These are phyloP conservation scores for Monoraphidium neglectum DNA, from an alignment of 139 green algal genomes.

Conservation along the genomic window DNA sequence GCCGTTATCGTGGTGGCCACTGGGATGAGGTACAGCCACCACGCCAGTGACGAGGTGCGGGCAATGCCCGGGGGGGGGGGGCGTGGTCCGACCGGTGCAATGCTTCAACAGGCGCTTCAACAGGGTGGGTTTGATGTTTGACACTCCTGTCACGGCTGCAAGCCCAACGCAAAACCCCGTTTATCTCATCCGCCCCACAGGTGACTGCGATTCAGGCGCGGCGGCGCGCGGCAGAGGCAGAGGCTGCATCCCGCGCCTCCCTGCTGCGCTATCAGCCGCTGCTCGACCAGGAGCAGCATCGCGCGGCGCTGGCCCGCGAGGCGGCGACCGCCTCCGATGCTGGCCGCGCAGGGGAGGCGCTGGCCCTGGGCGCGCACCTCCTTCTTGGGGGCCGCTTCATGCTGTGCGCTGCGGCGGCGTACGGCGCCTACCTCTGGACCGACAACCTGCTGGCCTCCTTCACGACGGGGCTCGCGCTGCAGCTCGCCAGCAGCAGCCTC, in stretches of 20 bases:
- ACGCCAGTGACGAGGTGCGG: too few relatives aligned
- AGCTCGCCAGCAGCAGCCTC: neutral
- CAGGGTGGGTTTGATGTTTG: too few relatives aligned
- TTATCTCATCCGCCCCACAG: neutral
- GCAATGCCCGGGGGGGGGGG: too few relatives aligned
- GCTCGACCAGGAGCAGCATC: neutral
- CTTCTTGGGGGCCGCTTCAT: conserved; percentile 15
- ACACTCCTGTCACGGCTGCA: neutral
- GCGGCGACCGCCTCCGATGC: neutral
- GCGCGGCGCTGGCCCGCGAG: neutral
- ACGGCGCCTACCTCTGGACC: conserved; percentile 12
- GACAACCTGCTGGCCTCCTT: conserved; percentile 22
- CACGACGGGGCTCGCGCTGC: conserved; percentile 10
- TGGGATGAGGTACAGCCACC: too few relatives aligned
- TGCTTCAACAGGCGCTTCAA: too few relatives aligned
- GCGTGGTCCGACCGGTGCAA: too few relatives aligned
- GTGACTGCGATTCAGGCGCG: neutral
- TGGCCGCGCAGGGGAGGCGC: neutral
- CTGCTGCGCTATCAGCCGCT: conserved; percentile 9
- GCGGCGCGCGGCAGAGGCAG: neutral
- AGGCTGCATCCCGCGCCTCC: neutral
- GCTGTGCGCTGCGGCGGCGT: conserved; percentile 2
- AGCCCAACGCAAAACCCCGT: neutral
- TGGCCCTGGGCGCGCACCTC: conserved; percentile 1
- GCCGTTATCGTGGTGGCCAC: neutral